Conservation (phyloP, 768 basidiomycete species). For the Mycena venus region DNA sequence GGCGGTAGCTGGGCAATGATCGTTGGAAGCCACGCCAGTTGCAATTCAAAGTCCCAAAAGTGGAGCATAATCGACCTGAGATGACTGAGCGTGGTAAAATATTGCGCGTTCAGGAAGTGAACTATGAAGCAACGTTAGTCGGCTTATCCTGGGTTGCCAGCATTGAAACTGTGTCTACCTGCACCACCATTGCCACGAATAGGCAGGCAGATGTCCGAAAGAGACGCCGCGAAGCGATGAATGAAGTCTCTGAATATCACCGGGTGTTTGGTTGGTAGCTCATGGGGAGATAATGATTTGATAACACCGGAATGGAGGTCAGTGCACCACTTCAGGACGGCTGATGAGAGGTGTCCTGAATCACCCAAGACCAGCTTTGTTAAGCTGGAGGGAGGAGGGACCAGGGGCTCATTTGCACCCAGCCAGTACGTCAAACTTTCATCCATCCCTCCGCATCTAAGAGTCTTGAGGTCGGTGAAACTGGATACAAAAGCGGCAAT, state of each 20-base stretch:
- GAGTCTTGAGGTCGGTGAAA: neutral
- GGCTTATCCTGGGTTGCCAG: neutral
- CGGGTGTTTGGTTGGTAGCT: neutral
- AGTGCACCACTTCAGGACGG: neutral
- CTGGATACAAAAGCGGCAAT: neutral
- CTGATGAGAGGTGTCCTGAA: neutral
- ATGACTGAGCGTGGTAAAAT: no score
- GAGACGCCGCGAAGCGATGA: neutral
- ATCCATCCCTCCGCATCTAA: neutral
- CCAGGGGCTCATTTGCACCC: neutral
- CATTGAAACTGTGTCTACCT: neutral
- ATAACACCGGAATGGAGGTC: neutral
- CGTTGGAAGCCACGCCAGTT: neutral
- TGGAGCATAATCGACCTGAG: neutral
- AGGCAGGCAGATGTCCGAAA: neutral
- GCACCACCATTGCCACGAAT: neutral
- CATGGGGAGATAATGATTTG: neutral
- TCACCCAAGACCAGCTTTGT: neutral
- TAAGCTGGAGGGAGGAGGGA: neutral
- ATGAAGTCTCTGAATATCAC: neutral
- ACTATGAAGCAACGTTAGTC: neutral
- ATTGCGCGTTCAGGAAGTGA: neutral
- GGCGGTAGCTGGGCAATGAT: neutral
- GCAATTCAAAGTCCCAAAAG: neutral
- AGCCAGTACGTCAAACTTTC: neutral